phyloP scores from a whole-genome alignment of 2,329 filamentous ascomycete genomes.

The Penicillium sp. region DNA sequence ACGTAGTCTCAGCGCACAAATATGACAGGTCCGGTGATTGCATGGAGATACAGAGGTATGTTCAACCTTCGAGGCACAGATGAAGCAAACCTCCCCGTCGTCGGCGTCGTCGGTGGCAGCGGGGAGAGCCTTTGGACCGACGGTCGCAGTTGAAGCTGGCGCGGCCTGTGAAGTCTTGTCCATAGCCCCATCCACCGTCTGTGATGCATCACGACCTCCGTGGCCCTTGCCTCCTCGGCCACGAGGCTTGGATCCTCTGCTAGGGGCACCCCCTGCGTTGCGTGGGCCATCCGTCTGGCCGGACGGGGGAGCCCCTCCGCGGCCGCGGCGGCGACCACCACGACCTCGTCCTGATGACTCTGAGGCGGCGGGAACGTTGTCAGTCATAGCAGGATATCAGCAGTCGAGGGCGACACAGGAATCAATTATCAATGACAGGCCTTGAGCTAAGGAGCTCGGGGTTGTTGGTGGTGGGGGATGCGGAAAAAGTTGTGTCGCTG shows the following conservation, averaged over 20 bases:
- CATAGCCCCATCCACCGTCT: constrained; percentile 17
- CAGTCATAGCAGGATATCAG: constrained; percentile 29
- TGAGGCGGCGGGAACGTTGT: constrained; percentile 26
- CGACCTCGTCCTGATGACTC: constrained; percentile 43
- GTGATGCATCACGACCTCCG: constrained; percentile 34
- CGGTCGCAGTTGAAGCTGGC: constrained; percentile 25
- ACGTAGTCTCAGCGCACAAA: constrained; percentile 86
- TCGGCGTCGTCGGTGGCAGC: constrained; percentile 50
- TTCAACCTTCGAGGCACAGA: constrained; percentile 86
- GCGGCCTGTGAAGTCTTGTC: constrained; percentile 14
- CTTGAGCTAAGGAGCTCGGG: constrained; percentile 6
- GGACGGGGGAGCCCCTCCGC: constrained; percentile 36
- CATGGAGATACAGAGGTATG: constrained; percentile 90
- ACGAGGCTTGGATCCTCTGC: constrained; percentile 39
- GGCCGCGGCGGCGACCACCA: constrained; percentile 42
- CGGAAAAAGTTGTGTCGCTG: constrained; percentile 22
- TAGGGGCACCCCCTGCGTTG: constrained; percentile 25
- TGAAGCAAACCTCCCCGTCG: constrained; percentile 89
- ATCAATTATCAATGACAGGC: constrained; percentile 10
- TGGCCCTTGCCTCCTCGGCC: constrained; percentile 35
- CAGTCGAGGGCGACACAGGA: constrained; percentile 7
- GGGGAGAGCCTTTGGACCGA: constrained; percentile 31
- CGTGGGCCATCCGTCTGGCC: constrained; percentile 30
- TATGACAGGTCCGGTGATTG: constrained; percentile 96
- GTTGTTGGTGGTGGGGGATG: constrained; percentile 13